phyloP scores from a whole-genome alignment of 495 filamentous ascomycete genomes.

The Talaromyces ruber region DNA sequence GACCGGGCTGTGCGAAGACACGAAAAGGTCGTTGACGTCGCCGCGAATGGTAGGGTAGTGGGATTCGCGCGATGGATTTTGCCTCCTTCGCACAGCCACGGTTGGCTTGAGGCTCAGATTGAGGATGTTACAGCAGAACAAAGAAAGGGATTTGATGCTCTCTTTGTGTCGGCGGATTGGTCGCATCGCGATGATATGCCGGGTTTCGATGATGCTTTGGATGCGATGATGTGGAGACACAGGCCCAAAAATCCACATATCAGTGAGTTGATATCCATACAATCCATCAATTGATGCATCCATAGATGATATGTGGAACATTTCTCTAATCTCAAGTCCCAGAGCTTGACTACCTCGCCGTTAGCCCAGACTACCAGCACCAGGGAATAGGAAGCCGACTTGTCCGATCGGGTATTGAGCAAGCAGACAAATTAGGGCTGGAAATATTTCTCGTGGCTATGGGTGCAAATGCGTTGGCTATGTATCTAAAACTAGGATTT shows the following conservation, averaged over 20 bases:
- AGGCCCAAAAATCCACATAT: neutral
- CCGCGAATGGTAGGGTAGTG: neutral
- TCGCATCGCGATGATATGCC: neutral
- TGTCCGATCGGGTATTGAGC: neutral
- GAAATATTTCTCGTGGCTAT: neutral
- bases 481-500: neutral
- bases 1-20: neutral
- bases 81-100: neutral
- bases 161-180: neutral
- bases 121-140: neutral
- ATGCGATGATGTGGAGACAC: neutral
- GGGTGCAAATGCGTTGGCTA: neutral
- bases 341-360: neutral
- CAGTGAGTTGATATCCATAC: neutral
- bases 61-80: neutral
- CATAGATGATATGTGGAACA: too few species aligned
- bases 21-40: neutral
- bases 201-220: neutral
- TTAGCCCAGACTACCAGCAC: neutral
- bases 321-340: too few species aligned
- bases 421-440: neutral
- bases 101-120: neutral
- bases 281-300: too few species aligned
- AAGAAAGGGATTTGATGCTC: neutral
- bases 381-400: neutral